phyloP scores from a whole-genome alignment of 495 filamentous ascomycete species.

The Copromyces sp. region DNA sequence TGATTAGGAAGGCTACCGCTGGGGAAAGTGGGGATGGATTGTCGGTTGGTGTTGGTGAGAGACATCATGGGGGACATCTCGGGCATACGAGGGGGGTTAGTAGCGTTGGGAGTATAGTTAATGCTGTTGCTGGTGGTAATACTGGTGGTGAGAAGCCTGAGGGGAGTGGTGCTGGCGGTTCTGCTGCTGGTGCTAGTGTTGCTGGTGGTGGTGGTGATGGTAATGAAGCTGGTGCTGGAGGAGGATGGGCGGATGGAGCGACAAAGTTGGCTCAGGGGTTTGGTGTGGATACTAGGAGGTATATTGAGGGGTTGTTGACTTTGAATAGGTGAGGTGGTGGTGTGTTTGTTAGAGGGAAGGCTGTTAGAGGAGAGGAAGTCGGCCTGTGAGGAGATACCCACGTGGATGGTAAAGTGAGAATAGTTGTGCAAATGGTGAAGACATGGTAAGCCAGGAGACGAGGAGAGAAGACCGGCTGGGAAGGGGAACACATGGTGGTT shows the following conservation, averaged over 20 bases:
- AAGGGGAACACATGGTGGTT: conserved; percentile 23
- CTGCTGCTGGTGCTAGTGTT: conserved; percentile 16
- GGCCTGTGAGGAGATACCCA: no score
- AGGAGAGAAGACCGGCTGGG: no score
- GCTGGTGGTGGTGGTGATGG: conserved; percentile 20
- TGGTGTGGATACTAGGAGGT: conserved; percentile 75
- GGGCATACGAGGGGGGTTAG: not conserved
- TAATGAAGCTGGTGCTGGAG: conserved; percentile 22
- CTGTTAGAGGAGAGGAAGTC: no score
- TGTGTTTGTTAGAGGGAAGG: no score
- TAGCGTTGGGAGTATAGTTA: not conserved
- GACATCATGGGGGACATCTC: not conserved
- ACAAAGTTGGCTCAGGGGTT: conserved; percentile 71
- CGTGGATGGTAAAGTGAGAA: no score
- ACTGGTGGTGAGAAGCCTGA: not conserved
- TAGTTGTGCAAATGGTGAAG: no score
- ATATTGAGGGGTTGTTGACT: conserved; percentile 74
- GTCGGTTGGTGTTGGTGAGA: not conserved
- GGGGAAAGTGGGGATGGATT: not conserved
- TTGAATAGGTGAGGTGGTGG: conserved; percentile 35
- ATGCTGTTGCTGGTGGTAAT: not conserved
- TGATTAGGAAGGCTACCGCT: conserved; percentile 56
- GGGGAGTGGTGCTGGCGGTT: conserved; percentile 5
- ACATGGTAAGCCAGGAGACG: no score
- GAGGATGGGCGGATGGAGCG: conserved; percentile 46